Percentiles rank a stretch among this genome's conserved stretches.
These are phyloP conservation scores for Maudiozyma barnettii DNA, from an alignment of 805 yeast species.

Conservation along the genomic window DNA sequence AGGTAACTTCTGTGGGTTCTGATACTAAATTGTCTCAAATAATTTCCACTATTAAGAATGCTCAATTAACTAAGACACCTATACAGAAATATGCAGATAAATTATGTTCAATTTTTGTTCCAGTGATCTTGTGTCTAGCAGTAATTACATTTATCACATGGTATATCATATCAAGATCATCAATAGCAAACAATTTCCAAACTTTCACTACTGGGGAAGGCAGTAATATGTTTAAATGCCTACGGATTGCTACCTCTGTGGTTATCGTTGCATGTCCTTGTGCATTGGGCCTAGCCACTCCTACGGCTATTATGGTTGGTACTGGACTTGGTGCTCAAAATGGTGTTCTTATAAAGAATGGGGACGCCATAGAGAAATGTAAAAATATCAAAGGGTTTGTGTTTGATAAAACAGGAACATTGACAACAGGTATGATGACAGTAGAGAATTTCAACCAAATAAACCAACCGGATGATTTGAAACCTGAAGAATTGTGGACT, in stretches of 20 bases:
- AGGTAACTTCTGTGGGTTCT: conserved; percentile 64
- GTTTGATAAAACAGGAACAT: conserved; percentile 93
- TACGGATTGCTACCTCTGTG: conserved; percentile 80
- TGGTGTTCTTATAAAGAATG: conserved; percentile 90
- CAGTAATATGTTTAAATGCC: conserved; percentile 29
- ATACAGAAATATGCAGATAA: conserved; percentile 83
- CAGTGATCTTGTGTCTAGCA: conserved; percentile 55
- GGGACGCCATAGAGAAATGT: conserved; percentile 73
- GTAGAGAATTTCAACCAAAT: conserved; percentile 23
- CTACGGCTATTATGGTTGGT: conserved; percentile 98
- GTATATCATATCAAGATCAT: conserved; percentile 28
- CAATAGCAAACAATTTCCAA: background rate
- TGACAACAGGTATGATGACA: conserved; percentile 76
- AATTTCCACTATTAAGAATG: conserved; percentile 75
- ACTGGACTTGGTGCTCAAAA: conserved; percentile 90
- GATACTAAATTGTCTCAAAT: conserved; percentile 83
- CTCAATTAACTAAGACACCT: conserved; percentile 84
- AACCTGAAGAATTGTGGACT: conserved; percentile 8
- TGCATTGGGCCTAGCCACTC: conserved; percentile 94
- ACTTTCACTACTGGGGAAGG: background rate
- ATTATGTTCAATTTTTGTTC: conserved; percentile 80
- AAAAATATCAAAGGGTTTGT: conserved; percentile 34
- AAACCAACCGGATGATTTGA: background rate
- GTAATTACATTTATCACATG: conserved; percentile 57
- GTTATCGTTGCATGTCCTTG: conserved; percentile 98